Percentiles rank a stretch among this genome's conserved stretches.
Conservation (phyloP, 2,329 filamentous ascomycete genomes). For the Sodiomyces alkalinus region DNA sequence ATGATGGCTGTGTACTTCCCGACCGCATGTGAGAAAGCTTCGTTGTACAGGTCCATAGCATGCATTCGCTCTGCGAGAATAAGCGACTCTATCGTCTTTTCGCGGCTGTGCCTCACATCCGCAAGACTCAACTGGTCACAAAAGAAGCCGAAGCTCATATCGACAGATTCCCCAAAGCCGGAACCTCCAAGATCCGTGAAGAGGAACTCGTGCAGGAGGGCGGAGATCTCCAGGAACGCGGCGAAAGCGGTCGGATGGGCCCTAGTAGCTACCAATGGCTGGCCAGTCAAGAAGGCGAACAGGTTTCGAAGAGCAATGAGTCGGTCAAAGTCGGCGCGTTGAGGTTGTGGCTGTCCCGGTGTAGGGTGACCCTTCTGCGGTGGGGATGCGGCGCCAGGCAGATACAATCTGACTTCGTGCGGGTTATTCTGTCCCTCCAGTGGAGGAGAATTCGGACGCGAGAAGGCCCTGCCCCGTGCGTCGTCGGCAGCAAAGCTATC, state of each 20-base stretch:
- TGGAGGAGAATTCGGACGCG: conserved; percentile 22
- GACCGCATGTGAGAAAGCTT: conserved; percentile 81
- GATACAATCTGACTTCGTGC: conserved; percentile 34
- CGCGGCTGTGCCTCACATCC: conserved; percentile 67
- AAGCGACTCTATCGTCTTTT: conserved; percentile 80
- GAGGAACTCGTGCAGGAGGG: conserved; percentile 38
- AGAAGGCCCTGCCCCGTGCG: conserved; percentile 18
- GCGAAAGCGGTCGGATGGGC: conserved; percentile 34
- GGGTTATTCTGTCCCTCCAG: conserved; percentile 16
- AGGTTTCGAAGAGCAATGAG: conserved; percentile 47
- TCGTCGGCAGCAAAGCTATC: conserved; percentile 34
- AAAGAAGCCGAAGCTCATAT: conserved; percentile 56
- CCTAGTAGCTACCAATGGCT: conserved; percentile 45
- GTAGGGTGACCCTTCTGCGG: conserved; percentile 18
- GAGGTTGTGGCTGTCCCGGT: conserved; percentile 14
- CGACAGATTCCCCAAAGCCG: conserved; percentile 43
- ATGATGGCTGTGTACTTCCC: conserved; percentile 70
- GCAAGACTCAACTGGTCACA: conserved; percentile 62
- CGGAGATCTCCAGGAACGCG: conserved; percentile 38
- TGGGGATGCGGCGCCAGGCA: conserved; percentile 26
- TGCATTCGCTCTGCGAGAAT: conserved; percentile 82
- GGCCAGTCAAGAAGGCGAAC: conserved; percentile 49
- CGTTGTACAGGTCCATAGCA: conserved; percentile 69
- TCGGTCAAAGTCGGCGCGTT: conserved; percentile 30
- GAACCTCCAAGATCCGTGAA: conserved; percentile 41